Base-by-base conservation (phyloP, 2,329 filamentous ascomycete genomes). In the Nemania serpens region DNA sequence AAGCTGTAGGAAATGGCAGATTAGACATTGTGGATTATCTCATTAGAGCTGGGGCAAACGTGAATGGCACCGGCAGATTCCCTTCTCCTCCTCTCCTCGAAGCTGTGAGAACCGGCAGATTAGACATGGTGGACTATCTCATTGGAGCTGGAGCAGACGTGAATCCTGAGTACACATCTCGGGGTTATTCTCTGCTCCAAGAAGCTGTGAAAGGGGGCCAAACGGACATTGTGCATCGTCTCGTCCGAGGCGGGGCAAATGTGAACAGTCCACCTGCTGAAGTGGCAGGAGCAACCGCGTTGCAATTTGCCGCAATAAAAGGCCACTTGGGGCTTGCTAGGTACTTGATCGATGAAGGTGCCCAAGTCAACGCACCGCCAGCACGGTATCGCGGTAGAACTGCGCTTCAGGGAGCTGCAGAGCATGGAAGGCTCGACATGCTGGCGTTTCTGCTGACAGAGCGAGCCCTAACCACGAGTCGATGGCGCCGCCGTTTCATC, bases 401-500 rank as follows among this genome's bases (percentile, higher is more conserved):
- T 34, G 54, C 54, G 1, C 46, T 56, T 15, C 45, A 56, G 43
- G 54, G 34, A 34, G 54, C 54, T 43, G 54, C 54, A n/a, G 36
- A 56, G 18, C 22, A 12, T 7, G 54, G 54, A 29, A 56, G 54
- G 22, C 34, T 56, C 10, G 54, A 56, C 18, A 56, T 56, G 54
- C 36, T 56, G 5, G 25, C 49, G 33, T 25, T 49, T 34, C 25
- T 56, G 34, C 45, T 56, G 11, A 2, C 45, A 13, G 34, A 12
- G 1, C 45, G 45, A 9, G 54, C 45, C 13, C 33, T 33, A 42
- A 52, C 12, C 17, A 5, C 15, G 11, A 29, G 37, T 18, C 6
- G 33, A 17, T 33, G 37, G 13, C 50, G 13, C 15, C 13, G 13
- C 1, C 50, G 12, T 2, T 42, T 12, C 13, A 20, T 42, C 22